Percentiles rank a stretch among this genome's conserved stretches.
These are phyloP conservation scores for Macrolepiota dolichaula DNA, from an alignment of 768 basidiomycete genomes.

Conservation along the genomic window DNA sequence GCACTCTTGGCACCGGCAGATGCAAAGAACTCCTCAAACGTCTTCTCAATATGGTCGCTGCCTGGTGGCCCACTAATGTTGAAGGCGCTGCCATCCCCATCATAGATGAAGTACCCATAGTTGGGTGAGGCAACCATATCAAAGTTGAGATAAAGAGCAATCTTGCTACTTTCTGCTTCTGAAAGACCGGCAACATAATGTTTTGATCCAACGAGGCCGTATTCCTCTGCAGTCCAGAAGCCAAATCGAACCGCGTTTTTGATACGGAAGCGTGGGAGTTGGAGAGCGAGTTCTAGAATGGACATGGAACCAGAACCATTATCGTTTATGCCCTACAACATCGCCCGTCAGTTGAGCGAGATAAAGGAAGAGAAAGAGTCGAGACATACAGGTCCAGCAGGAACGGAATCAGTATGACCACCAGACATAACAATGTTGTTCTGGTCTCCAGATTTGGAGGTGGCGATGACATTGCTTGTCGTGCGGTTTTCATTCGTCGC, in stretches of 20 bases:
- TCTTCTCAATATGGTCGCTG: slow-evolving; percentile 26
- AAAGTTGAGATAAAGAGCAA: slow-evolving; percentile 32
- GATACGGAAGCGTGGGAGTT: slow-evolving; percentile 23
- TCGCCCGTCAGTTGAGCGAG: neutral
- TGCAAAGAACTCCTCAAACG: slow-evolving; percentile 24
- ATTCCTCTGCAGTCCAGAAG: slow-evolving; percentile 32
- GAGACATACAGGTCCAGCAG: slow-evolving; percentile 25
- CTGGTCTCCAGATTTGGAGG: slow-evolving; percentile 24
- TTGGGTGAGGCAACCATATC: slow-evolving; percentile 34
- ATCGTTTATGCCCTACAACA: slow-evolving; percentile 26
- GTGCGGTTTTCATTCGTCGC: slow-evolving; percentile 22
- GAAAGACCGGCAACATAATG: slow-evolving; percentile 26
- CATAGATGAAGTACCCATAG: slow-evolving; percentile 24
- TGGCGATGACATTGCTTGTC: slow-evolving; percentile 28
- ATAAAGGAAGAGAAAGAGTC: neutral
- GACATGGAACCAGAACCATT: slow-evolving; percentile 27
- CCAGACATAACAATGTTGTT: slow-evolving; percentile 26
- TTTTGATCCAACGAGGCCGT: slow-evolving; percentile 27
- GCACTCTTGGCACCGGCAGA: slow-evolving; percentile 18
- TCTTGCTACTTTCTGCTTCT: slow-evolving; percentile 21
- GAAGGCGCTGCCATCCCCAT: slow-evolving; percentile 28
- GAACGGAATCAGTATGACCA: slow-evolving; percentile 28
- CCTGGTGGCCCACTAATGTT: slow-evolving; percentile 25
- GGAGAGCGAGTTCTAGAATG: slow-evolving; percentile 25
- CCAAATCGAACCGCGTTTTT: slow-evolving; percentile 30